Evolutionary conservation across 2,329 filamentous ascomycete species (phyloP).

Genomic region (Coniochaeta pulveracea): DNA sequence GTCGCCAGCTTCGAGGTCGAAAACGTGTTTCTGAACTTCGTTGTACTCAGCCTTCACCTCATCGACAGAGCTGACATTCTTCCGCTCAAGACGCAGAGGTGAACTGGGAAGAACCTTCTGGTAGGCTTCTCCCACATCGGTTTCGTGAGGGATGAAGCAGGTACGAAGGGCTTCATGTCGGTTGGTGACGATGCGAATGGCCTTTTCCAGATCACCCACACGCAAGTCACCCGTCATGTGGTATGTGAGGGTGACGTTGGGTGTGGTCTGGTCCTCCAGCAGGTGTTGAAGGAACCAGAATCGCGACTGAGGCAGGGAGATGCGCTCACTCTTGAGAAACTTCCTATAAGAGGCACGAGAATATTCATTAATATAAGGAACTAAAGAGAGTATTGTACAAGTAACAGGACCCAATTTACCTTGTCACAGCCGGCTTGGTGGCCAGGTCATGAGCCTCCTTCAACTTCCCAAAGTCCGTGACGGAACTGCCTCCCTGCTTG

Average conservation of each 20-base stretch:
- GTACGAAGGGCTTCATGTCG: constrained; percentile 23
- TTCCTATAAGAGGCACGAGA: no score
- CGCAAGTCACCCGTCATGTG: constrained; percentile 20
- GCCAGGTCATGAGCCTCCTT: no score
- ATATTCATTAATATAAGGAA: no score
- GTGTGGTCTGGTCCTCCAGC: constrained; percentile 23
- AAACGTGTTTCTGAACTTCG: constrained; percentile 15
- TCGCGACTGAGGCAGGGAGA: constrained; percentile 26
- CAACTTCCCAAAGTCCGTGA: no score
- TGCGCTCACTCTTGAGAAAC: no score
- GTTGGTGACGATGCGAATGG: constrained; percentile 17
- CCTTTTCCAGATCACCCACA: constrained; percentile 17
- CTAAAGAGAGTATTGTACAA: no score
- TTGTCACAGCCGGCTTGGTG: no score
- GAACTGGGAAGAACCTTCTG: constrained; percentile 8
- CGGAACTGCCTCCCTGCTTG: no score
- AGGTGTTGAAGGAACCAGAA: constrained; percentile 25
- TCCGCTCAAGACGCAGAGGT: constrained; percentile 8
- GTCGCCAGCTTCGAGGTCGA: constrained; percentile 24
- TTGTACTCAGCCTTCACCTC: constrained; percentile 1
- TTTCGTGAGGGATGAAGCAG: constrained; percentile 14
- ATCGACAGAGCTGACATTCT: not conserved
- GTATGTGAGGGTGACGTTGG: constrained; percentile 23
- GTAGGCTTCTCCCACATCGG: no score
- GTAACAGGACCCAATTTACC: no score